phyloP scores from a whole-genome alignment of 140 eudicot species.

The Erigeron philadelphicus region DNA sequence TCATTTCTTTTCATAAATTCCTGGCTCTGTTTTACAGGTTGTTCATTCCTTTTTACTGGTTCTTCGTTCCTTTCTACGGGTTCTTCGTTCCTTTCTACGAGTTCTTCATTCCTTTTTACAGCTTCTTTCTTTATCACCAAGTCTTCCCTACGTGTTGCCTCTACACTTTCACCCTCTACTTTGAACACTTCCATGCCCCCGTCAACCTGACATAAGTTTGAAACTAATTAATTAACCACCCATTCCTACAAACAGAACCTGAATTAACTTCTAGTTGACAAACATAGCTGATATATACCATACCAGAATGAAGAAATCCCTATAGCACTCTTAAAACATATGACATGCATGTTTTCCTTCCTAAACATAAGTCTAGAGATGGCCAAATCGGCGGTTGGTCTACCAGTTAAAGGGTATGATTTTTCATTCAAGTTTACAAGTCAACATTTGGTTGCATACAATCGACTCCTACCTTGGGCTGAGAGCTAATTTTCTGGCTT shows the following conservation, averaged over 20 bases:
- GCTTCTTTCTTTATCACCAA: slow-evolving; percentile 8
- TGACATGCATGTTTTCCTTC: neutral
- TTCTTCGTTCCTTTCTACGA: slow-evolving; percentile 7
- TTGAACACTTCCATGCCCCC: slow-evolving; percentile 33
- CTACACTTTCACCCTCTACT: slow-evolving; percentile 21
- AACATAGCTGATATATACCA: neutral
- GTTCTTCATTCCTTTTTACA: slow-evolving; percentile 15
- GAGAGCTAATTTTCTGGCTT: slow-evolving; percentile 23
- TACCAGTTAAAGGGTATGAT: neutral
- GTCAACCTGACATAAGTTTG: slow-evolving; percentile 30
- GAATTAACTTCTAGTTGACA: neutral
- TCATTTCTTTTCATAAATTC: slow-evolving; percentile 24
- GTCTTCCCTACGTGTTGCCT: slow-evolving; percentile 27
- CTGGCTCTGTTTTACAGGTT: slow-evolving; percentile 22
- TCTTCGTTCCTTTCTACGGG: slow-evolving; percentile 22
- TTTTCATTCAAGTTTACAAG: neutral
- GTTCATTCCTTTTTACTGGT: slow-evolving; percentile 10
- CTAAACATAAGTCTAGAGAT: neutral
- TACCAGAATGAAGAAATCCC: neutral
- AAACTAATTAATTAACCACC: slow-evolving; percentile 2
- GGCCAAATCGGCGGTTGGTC: neutral
- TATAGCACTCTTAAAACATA: slow-evolving; percentile 5
- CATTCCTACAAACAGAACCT: neutral
- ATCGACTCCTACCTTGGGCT: slow-evolving; percentile 26
- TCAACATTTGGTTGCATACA: slow-evolving; percentile 1